A percentile compares a stretch with the other conserved stretches of the same genome.
phyloP scores from a whole-genome alignment of 805 yeast species.

The Yarrowia osloensis region DNA sequence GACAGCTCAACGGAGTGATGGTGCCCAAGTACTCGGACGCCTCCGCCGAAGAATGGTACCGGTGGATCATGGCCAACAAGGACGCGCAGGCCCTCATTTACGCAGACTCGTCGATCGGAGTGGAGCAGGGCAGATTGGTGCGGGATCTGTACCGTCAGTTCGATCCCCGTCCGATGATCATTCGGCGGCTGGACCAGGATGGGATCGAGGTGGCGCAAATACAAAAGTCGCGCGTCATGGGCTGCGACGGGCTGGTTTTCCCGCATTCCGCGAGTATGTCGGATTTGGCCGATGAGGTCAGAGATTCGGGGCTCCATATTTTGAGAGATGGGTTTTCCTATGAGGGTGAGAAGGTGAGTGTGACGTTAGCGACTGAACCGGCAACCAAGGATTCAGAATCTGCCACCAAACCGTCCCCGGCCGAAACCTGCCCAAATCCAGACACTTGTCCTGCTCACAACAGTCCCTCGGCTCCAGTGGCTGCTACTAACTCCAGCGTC shows the following conservation, averaged over 20 bases:
- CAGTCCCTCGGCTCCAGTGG: not conserved
- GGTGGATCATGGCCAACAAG: slow-evolving; percentile 15
- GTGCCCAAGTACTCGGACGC: slow-evolving; percentile 4
- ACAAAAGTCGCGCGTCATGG: slow-evolving; percentile 25
- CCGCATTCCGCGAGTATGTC: not conserved
- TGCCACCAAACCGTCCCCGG: too few species aligned
- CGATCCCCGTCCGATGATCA: slow-evolving; percentile 19
- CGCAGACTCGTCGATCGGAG: not conserved
- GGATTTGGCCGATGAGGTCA: not conserved
- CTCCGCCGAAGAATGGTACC: not conserved
- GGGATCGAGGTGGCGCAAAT: slow-evolving; percentile 1
- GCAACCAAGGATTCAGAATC: too few species aligned
- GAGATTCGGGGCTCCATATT: slow-evolving; percentile 14
- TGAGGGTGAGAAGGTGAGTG: slow-evolving; percentile 24
- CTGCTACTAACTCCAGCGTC: too few species aligned
- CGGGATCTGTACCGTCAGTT: slow-evolving; percentile 17
- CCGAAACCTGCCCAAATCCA: not conserved
- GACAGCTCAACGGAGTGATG: slow-evolving; percentile 3
- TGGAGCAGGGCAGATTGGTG: slow-evolving; percentile 17
- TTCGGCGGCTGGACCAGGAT: not conserved
- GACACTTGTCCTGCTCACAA: not conserved
- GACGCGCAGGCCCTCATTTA: slow-evolving; percentile 16
- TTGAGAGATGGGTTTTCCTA: not conserved
- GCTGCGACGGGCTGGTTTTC: slow-evolving; percentile 15
- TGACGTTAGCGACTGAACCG: too few species aligned